Percentiles rank a stretch among this genome's conserved stretches.
These are phyloP conservation scores for Xylaria sp. DNA, from an alignment of 2,329 filamentous ascomycete genomes.

Conservation along the genomic window DNA sequence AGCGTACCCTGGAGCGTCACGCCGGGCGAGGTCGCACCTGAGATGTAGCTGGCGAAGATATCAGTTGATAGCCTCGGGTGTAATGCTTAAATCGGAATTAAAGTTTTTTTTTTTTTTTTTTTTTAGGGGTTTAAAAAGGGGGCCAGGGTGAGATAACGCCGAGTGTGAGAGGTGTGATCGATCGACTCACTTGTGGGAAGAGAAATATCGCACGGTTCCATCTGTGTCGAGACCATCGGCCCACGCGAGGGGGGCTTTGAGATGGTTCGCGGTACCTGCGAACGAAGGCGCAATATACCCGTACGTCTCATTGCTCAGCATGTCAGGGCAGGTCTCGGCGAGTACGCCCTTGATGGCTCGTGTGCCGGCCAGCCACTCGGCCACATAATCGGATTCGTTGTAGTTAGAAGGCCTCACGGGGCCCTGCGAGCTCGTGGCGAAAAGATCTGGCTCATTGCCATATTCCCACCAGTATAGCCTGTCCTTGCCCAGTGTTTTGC, in stretches of 20 bases:
- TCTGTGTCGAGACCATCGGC: conserved; percentile 63
- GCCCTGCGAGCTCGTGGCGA: conserved; percentile 62
- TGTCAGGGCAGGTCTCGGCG: conserved; percentile 61
- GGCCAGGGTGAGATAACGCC: background rate
- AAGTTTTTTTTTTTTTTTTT: background rate
- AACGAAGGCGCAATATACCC: conserved; percentile 70
- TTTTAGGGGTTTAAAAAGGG: background rate
- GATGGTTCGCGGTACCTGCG: conserved; percentile 61
- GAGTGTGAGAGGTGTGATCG: background rate
- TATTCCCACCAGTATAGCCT: conserved; percentile 70
- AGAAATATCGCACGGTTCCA: conserved; percentile 63
- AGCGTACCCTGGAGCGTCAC: conserved; percentile 71
- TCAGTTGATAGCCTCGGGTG: background rate
- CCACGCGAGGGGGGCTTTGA: conserved; percentile 64
- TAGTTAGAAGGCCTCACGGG: conserved; percentile 63
- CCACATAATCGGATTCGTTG: conserved; percentile 66
- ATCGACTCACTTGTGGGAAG: conserved; percentile 66
- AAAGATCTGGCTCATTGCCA: conserved; percentile 73
- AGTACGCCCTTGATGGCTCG: conserved; percentile 60
- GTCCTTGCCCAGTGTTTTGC: conserved; percentile 63
- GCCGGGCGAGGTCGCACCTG: conserved; percentile 66
- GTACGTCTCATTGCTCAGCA: conserved; percentile 56
- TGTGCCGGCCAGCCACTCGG: conserved; percentile 68
- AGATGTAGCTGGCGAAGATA: conserved; percentile 65
- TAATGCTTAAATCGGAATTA: background rate